These are phyloP conservation scores for Naganishia vaughanmartiniae DNA, from an alignment of 768 basidiomycete genomes.

Conservation along the genomic window DNA sequence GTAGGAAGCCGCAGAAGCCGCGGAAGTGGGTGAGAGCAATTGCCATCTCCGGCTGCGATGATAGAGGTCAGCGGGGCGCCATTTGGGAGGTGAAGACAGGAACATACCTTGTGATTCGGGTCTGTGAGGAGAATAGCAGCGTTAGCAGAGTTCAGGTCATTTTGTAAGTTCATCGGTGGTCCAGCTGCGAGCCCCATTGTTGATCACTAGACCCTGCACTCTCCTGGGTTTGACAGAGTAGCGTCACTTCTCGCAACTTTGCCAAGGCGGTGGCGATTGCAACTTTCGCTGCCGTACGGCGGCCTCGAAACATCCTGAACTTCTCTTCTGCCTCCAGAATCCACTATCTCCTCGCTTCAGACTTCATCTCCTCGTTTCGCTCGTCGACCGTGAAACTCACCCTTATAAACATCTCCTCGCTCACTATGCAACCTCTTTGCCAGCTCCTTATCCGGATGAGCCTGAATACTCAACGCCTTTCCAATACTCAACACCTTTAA, in stretches of 20 bases:
- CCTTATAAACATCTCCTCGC: conserved; percentile 85
- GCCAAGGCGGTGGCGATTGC: no score
- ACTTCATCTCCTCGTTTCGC: conserved; percentile 57
- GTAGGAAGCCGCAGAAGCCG: conserved; percentile 90
- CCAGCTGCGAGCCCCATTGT: no score
- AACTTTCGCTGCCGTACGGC: background rate
- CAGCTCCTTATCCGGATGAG: conserved; percentile 81
- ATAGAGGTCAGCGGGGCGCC: background rate
- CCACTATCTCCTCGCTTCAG: conserved; percentile 28
- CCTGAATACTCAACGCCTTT: conserved; percentile 86
- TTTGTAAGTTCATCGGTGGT: no score
- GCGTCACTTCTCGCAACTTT: no score
- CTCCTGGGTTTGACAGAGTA: no score
- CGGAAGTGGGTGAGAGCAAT: conserved; percentile 85
- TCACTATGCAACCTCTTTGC: conserved; percentile 67
- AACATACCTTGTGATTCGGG: conserved; percentile 77
- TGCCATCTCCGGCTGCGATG: conserved; percentile 82
- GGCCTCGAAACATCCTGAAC: background rate
- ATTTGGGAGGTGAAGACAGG: background rate
- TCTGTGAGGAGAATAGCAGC: conserved; percentile 55
- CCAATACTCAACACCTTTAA: conserved; percentile 89
- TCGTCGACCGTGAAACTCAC: conserved; percentile 54
- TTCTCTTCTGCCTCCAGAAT: background rate
- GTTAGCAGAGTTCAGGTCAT: conserved; percentile 9
- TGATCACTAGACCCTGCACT: no score